Evolutionary conservation across 257 asterid genomes (phyloP), one percentile per base, ranked within the genome.

Genomic region (Jasminum sambac): DNA sequence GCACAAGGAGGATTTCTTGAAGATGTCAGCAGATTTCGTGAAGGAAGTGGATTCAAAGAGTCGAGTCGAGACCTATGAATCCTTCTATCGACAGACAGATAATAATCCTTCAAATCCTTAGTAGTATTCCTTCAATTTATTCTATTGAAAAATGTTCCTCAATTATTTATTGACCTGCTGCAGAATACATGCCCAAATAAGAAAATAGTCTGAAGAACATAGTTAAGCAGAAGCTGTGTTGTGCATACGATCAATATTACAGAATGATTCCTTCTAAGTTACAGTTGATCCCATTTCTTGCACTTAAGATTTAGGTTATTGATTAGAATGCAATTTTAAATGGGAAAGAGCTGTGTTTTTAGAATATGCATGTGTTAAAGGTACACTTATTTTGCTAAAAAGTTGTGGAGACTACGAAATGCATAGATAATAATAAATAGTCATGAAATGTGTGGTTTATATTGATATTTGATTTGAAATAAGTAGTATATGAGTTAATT

Each of bases 1-100:
- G 79, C 92, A 90, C 83, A 84, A 70, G 84, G 84, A 79, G 72
- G 88, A 70, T 71, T 89, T 87, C 80, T 34, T 85, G 77, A 82
- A 76, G 81, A 87, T 89, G 96, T 80, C 94, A 16, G 65, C 23
- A 76, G 83, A 64, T 19, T 89, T 89, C 50, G 69, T 70, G 77
- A 88, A 85, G 72, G 91, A 87, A 70, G 55, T 87, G 73, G 89
- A 88, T 74, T 67, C 89, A 21, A 82, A 80, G 70, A 76, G 84
- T 43, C 74, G 90, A 76, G 83, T 88, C 44, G 84, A 77, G 69
- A 81, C 86, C 38, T 77, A 79, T 8, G 89, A 88, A 64, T 70
- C 81, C 63, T 84, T 69, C 78, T 79, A 73, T 55, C 64, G 70
- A 76, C 80, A 67, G 46, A 74, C 48, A 66, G 89, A 72, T 68